Percentiles rank a stretch among this genome's conserved stretches.
phyloP scores from a whole-genome alignment of 2,329 filamentous ascomycete species.

The Aspergillus oerlinghausenensis region DNA sequence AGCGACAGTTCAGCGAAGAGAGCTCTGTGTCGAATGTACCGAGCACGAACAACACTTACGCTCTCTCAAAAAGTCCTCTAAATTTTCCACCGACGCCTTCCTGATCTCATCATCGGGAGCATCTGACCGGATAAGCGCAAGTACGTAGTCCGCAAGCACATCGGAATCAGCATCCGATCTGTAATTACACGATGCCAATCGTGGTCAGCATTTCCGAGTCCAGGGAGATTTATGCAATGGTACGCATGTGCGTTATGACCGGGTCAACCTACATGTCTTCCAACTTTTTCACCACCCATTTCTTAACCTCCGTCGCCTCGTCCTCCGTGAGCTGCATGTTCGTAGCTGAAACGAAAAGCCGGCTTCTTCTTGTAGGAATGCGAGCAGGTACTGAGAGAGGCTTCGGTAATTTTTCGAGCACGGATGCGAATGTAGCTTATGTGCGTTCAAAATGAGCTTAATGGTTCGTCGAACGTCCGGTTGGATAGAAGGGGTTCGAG shows the following conservation, averaged over 20 bases:
- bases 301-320: constrained; percentile 51
- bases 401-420: neutral
- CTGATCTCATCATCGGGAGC: constrained; percentile 51
- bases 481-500: neutral
- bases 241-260: neutral
- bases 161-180: constrained; percentile 60
- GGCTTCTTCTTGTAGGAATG: neutral
- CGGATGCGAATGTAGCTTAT: neutral
- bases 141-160: constrained; percentile 59
- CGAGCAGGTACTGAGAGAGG: neutral
- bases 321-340: constrained; percentile 53
- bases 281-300: constrained; percentile 55
- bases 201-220: neutral
- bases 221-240: neutral
- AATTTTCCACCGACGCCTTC: constrained; percentile 50
- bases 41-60: constrained; percentile 31
- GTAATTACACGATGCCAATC: neutral
- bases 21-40: neutral
- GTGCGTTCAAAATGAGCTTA: neutral
- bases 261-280: constrained; percentile 49
- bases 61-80: constrained; percentile 56
- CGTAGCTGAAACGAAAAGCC: neutral
- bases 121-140: constrained; percentile 54
- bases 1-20: constrained; percentile 9
- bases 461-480: constrained; percentile 1